Conservation (phyloP, 768 basidiomycete species). For the Collybiopsis confluens region DNA sequence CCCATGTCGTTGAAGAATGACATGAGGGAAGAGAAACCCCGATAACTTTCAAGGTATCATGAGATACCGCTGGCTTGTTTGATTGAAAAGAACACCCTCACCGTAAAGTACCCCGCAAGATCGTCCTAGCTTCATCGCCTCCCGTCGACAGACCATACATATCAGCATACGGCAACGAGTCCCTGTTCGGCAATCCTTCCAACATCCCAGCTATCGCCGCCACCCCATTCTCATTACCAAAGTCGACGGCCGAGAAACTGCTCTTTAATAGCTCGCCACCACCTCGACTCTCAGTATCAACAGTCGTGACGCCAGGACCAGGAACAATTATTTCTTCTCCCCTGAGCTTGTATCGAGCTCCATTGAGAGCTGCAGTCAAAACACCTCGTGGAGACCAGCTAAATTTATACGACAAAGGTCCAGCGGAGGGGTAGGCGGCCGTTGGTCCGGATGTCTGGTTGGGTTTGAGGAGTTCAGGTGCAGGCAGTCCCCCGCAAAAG, state of each 20-base stretch:
- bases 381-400: constrained; percentile 93
- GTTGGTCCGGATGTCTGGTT: too few species aligned
- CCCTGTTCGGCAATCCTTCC: constrained; percentile 84
- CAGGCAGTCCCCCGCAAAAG: constrained; percentile 91
- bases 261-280: not conserved
- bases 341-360: constrained; percentile 60
- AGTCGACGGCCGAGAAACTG: not conserved
- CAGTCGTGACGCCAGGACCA: not conserved
- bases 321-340: constrained; percentile 39
- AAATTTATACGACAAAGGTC: constrained; percentile 87
- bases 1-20: constrained; percentile 69
- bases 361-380: constrained; percentile 72
- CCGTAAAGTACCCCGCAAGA: constrained; percentile 85
- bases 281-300: not conserved
- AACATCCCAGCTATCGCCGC: constrained; percentile 45
- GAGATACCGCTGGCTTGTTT: not conserved
- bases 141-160: constrained; percentile 50
- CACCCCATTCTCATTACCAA: constrained; percentile 50
- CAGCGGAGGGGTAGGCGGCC: constrained; percentile 12
- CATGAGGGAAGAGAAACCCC: constrained; percentile 76
- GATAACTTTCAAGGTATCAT: constrained; percentile 50
- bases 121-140: constrained; percentile 44
- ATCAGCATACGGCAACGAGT: constrained; percentile 67
- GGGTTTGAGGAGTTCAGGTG: constrained; percentile 48
- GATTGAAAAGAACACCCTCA: constrained; percentile 20